Evolutionary conservation across 306 rosid species (phyloP).

Genomic region (Carpinus viminea): DNA sequence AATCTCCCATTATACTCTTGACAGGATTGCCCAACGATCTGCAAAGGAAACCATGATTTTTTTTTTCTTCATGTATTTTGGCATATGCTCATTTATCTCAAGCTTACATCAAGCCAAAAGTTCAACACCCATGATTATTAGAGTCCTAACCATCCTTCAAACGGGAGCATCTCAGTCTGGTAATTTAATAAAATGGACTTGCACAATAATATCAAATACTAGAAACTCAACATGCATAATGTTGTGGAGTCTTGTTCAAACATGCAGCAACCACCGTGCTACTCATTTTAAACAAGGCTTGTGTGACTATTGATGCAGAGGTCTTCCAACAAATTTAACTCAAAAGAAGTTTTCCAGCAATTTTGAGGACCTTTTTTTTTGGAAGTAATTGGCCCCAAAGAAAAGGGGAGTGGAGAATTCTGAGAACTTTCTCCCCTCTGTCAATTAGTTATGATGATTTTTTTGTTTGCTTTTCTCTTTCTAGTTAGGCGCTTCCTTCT

Average conservation of each 20-base stretch:
- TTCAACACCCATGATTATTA: neutral
- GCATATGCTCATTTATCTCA: neutral
- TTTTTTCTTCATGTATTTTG: too few species aligned
- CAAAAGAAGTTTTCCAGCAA: neutral
- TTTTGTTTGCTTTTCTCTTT: too few species aligned
- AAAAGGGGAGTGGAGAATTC: too few species aligned
- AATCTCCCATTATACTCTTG: too few species aligned
- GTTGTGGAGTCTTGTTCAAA: neutral
- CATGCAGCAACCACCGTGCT: neutral
- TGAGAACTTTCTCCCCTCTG: too few species aligned
- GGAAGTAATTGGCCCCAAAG: too few species aligned
- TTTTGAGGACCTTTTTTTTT: too few species aligned
- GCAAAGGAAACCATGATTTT: too few species aligned
- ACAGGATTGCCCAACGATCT: too few species aligned
- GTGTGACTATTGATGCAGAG: neutral
- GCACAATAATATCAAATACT: neutral
- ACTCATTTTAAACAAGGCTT: neutral
- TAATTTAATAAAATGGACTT: neutral
- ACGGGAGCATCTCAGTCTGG: neutral
- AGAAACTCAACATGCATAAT: neutral
- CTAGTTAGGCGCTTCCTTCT: too few species aligned
- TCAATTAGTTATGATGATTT: too few species aligned
- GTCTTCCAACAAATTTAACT: neutral
- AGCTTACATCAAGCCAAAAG: neutral
- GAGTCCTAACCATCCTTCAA: neutral